Percentiles rank a stretch among this genome's conserved stretches.
phyloP scores from a whole-genome alignment of 192 early-diverging fungal genomes.

The Coemansia sp. region DNA sequence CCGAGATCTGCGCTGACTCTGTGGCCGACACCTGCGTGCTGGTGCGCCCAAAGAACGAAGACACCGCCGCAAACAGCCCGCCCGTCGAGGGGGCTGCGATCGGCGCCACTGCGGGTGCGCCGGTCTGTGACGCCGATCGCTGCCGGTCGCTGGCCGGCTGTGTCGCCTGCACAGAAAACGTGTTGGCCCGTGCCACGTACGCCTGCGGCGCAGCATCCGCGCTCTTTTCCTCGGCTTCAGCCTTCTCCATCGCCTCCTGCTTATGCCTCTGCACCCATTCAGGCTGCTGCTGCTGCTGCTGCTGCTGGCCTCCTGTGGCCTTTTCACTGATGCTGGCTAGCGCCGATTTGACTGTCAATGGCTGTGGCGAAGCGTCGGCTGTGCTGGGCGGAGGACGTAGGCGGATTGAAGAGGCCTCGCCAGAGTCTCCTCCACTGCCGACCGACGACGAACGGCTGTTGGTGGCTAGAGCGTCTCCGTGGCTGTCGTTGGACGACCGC shows the following conservation, averaged over 20 bases:
- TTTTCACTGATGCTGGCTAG: constrained; percentile 42
- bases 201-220: constrained; percentile 15
- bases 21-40: constrained; percentile 41
- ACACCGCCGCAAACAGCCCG: constrained; percentile 48
- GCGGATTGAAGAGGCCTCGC: constrained; percentile 39
- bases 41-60: constrained; percentile 49
- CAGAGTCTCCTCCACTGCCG: no score
- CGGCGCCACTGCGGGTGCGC: not conserved
- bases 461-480: not conserved
- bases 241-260: constrained; percentile 33
- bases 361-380: constrained; percentile 11
- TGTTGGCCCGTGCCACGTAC: not conserved
- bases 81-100: not conserved
- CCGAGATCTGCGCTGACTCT: constrained; percentile 8
- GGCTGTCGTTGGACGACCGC: constrained; percentile 37
- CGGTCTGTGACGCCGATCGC: constrained; percentile 45
- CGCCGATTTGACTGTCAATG: constrained; percentile 14
- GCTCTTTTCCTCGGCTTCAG: constrained; percentile 8
- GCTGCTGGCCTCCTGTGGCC: constrained; percentile 6
- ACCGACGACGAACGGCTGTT: not conserved
- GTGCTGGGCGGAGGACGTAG: constrained; percentile 34
- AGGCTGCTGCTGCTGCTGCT: constrained; percentile 11
- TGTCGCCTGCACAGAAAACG: no score
- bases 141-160: constrained; percentile 29
- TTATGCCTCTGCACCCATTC: constrained; percentile 50